Evolutionary conservation across 805 yeast genomes (phyloP), one percentile per base, ranked within the genome.

Genomic region (Starmerella potacharoeniae): DNA sequence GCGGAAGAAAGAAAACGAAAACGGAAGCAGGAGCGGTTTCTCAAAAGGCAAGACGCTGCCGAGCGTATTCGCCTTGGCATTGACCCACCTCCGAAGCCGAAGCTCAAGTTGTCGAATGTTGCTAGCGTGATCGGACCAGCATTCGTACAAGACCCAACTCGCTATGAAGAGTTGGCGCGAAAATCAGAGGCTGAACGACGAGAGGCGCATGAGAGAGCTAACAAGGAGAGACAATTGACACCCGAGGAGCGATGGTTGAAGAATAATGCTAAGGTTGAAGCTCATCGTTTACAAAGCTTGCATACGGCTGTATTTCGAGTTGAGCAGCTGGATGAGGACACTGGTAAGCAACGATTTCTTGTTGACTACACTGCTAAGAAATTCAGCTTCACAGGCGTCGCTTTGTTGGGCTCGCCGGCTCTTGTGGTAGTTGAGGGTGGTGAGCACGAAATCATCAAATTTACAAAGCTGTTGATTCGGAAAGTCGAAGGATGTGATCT

Each of bases 11-110:
- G 77, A 69, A 85, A 84, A 62, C 75, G 89, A 55, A 75, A 83
- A 41, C 77, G 96, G 45, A 77, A 83, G 57, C 83, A 83, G 56
- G 82, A 79, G 49, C 74, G 97, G 55, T 77, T 81, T 46, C 75
- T 75, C 42, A 73, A 69, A 57, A 79, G 80, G 58, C 81, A 82
- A 62, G 93, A 83, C 47, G 75, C 77, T 55, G 95, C 87, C 65
- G 91, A 87, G 61, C 73, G 84, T 47, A 82, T 90, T 29, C 77
- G 82, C 55, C 71, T 86, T 5, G 98, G 98, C 0, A 69, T 90
- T 17, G 86, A 84, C 48, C 84, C 95, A 0, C 84, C 95, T 5
- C 96, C 96, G 0, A 84, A 84, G 6, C 95, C 96, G 3, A 93
- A 91, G 68, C 84, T 93, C 30, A 86, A 84, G 63, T 72, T 88